A percentile compares a stretch with the other conserved stretches of the same genome.
These are phyloP conservation scores for Centrapalus pauciflorus DNA, from an alignment of 129 eudicot species.

Conservation along the genomic window DNA sequence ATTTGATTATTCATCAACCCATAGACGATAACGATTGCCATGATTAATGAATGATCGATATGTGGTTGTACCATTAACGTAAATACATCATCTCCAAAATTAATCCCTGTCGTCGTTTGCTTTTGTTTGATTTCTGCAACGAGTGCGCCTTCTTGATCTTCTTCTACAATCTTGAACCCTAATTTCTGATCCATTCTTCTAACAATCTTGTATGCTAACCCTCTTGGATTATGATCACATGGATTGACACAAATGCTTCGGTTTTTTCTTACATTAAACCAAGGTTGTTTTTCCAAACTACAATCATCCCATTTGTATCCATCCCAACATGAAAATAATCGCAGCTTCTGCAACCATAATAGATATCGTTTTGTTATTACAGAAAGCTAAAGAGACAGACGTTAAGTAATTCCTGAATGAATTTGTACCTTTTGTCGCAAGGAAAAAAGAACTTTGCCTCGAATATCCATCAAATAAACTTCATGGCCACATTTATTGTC, in stretches of 20 bases:
- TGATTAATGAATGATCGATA: slow-evolving; percentile 41
- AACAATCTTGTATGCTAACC: slow-evolving; percentile 32
- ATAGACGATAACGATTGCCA: slow-evolving; percentile 56
- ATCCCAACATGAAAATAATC: slow-evolving; percentile 40
- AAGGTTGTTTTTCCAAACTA: slow-evolving; percentile 26
- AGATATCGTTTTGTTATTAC: not conserved
- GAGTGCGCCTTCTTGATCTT: slow-evolving; percentile 28
- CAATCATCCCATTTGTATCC: slow-evolving; percentile 48
- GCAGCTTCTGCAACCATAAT: slow-evolving; percentile 39
- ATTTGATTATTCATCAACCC: slow-evolving; percentile 44
- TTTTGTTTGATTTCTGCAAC: slow-evolving; percentile 62
- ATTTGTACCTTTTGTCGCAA: slow-evolving; percentile 50
- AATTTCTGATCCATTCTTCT: slow-evolving; percentile 19
- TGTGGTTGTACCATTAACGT: slow-evolving; percentile 52
- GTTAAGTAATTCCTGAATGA: not conserved
- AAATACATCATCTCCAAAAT: slow-evolving; percentile 62
- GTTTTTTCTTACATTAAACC: slow-evolving; percentile 42
- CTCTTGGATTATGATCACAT: slow-evolving; percentile 28
- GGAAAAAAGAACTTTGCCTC: slow-evolving; percentile 51
- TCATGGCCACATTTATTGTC: slow-evolving; percentile 38
- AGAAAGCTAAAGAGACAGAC: not conserved
- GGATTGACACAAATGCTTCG: slow-evolving; percentile 21
- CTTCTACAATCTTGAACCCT: slow-evolving; percentile 43
- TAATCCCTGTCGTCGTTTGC: slow-evolving; percentile 46
- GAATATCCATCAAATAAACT: slow-evolving; percentile 54